These are phyloP conservation scores for Tulasnella sp. DNA, from an alignment of 768 basidiomycete species.

Conservation along the genomic window DNA sequence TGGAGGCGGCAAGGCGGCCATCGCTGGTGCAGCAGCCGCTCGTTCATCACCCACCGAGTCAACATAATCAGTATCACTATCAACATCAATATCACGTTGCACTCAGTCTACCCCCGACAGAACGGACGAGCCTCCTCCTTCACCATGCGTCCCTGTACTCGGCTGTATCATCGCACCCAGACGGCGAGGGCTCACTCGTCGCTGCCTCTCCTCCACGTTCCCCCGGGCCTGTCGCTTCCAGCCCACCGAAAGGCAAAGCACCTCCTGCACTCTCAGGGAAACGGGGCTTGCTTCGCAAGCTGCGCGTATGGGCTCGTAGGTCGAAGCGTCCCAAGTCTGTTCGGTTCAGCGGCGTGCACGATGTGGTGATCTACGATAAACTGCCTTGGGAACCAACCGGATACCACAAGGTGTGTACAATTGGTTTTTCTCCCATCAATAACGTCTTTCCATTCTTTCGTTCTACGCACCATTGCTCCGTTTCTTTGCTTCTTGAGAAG, in stretches of 20 bases:
- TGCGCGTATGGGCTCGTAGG: background rate
- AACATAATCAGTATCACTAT: background rate
- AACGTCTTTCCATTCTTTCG: background rate
- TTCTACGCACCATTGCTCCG: background rate
- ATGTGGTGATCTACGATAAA: conserved; percentile 9
- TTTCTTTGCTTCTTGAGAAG: background rate
- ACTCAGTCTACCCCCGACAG: background rate
- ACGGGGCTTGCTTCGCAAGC: background rate
- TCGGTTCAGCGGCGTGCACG: conserved; percentile 3
- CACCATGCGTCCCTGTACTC: background rate
- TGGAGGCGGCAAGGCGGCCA: background rate
- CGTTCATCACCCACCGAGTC: too few relatives aligned
- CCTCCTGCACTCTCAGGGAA: background rate
- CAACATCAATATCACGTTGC: background rate
- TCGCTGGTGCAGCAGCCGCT: background rate
- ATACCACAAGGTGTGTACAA: background rate
- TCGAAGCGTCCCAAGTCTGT: conserved; percentile 9
- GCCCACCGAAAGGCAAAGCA: conserved; percentile 4
- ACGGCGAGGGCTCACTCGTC: background rate
- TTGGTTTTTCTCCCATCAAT: background rate
- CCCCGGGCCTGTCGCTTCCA: conserved; percentile 2
- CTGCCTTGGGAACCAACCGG: conserved; percentile 12
- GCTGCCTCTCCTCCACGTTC: too few relatives aligned
- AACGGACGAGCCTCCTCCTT: background rate
- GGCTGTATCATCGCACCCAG: background rate